A percentile compares a stretch with the other conserved stretches of the same genome.
Evolutionary conservation across 2,329 filamentous ascomycete species (phyloP).

Genomic region (Aspergillus sp.): DNA sequence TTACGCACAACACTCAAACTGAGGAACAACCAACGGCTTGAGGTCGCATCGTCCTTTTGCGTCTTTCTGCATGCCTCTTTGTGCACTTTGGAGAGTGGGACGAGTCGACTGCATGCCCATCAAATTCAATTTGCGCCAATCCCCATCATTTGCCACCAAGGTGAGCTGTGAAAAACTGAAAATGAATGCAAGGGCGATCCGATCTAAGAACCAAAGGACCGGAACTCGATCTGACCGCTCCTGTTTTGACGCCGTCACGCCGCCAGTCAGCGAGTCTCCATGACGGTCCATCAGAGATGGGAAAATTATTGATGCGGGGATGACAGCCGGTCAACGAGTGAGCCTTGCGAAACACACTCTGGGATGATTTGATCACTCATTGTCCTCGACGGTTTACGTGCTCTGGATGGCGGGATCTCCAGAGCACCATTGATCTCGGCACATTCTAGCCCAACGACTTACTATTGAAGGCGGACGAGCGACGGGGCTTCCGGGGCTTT

Average conservation of each 20-base stretch:
- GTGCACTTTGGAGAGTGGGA: neutral
- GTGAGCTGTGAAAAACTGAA: neutral
- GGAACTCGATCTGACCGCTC: neutral
- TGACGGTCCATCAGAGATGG: neutral
- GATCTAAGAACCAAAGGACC: slow-evolving; percentile 1
- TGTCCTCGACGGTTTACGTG: neutral
- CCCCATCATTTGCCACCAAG: neutral
- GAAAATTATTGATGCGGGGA: neutral
- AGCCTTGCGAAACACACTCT: neutral
- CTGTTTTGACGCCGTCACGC: neutral
- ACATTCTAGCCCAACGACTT: neutral
- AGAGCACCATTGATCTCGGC: neutral
- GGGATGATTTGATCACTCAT: neutral
- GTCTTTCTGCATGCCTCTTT: neutral
- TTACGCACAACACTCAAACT: neutral
- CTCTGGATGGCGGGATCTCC: neutral
- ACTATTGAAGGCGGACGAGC: neutral
- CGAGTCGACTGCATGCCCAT: too few relatives aligned
- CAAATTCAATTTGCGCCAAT: neutral
- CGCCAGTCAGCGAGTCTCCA: neutral
- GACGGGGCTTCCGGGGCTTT: neutral
- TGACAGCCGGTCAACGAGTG: neutral
- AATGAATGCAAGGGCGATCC: neutral
- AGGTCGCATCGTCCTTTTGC: neutral
- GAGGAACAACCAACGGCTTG: neutral